Conservation (phyloP, 306 rosid genomes). For the Fagus crenata region DNA sequence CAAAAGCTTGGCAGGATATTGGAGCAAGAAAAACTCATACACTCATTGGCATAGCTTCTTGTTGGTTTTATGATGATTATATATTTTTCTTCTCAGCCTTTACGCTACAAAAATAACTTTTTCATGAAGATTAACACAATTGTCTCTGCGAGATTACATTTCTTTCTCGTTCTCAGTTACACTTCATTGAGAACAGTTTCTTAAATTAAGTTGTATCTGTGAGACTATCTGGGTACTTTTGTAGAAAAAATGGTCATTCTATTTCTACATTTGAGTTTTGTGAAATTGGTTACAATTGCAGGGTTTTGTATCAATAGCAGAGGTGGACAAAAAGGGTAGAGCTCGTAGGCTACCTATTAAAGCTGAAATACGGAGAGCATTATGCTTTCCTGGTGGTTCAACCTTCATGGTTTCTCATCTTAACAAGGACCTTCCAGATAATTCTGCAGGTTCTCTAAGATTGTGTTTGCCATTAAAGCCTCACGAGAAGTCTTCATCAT, state of each 20-base stretch:
- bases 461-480: slow-evolving; percentile 41
- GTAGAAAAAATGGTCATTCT: not conserved
- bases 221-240: slow-evolving; percentile 2
- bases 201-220: slow-evolving; percentile 3
- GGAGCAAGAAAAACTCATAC: slow-evolving; percentile 15
- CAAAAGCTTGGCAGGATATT: slow-evolving; percentile 9
- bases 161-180: not conserved
- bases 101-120: not conserved
- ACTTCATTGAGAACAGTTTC: slow-evolving; percentile 9
- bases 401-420: slow-evolving; percentile 83
- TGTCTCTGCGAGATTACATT: slow-evolving; percentile 11
- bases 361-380: slow-evolving; percentile 70
- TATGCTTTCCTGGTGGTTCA: slow-evolving; percentile 93
- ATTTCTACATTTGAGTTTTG: slow-evolving; percentile 25
- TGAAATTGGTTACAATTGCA: slow-evolving; percentile 22
- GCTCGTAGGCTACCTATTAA: slow-evolving; percentile 68
- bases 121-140: not conserved
- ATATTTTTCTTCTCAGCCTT: slow-evolving; percentile 1
- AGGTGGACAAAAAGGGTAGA: slow-evolving; percentile 74
- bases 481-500: slow-evolving; percentile 37
- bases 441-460: slow-evolving; percentile 37
- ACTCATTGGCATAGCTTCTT: slow-evolving; percentile 4
- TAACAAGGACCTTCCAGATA: slow-evolving; percentile 42
- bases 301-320: slow-evolving; percentile 82
- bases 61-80: slow-evolving; percentile 9